These are phyloP conservation scores for Coemansia asiatica DNA, from an alignment of 192 early-diverging fungal genomes.

Conservation along the genomic window DNA sequence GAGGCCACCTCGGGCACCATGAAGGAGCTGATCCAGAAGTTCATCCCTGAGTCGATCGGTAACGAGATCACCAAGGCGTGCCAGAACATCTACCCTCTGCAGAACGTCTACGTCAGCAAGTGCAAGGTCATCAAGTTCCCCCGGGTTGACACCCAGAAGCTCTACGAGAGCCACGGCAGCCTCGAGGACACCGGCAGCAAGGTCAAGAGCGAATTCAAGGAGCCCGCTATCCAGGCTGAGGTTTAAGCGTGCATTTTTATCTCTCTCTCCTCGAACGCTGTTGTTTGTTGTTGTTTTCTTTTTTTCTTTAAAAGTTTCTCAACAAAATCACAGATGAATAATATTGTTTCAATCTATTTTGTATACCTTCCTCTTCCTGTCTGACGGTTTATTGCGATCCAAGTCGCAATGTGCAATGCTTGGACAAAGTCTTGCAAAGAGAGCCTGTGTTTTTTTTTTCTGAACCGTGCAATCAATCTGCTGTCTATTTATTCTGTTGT, in stretches of 20 bases:
- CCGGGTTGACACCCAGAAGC: constrained; percentile 93
- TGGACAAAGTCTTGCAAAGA: too few species aligned
- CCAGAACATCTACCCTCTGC: constrained; percentile 97
- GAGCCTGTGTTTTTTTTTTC: too few species aligned
- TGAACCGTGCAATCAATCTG: too few species aligned
- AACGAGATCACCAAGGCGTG: constrained; percentile 96
- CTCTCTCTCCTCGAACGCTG: constrained; percentile 2
- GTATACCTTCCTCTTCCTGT: too few species aligned
- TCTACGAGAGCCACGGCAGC: constrained; percentile 95
- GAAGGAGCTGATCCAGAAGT: constrained; percentile 94
- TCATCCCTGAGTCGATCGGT: constrained; percentile 96
- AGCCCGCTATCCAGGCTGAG: constrained; percentile 71
- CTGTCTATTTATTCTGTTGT: too few species aligned
- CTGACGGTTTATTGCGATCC: background rate
- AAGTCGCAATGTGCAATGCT: too few species aligned
- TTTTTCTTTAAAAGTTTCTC: background rate
- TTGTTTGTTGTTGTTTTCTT: background rate
- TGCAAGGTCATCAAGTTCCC: constrained; percentile 99
- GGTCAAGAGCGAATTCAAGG: constrained; percentile 87
- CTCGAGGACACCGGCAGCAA: constrained; percentile 75
- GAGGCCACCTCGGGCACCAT: constrained; percentile 87
- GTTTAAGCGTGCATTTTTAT: constrained; percentile 54
- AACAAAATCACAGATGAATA: constrained; percentile 2
- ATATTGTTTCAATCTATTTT: background rate
- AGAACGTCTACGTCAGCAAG: constrained; percentile 95